Evolutionary conservation across 768 basidiomycete species (phyloP).

Genomic region (Cyathus striatus): DNA sequence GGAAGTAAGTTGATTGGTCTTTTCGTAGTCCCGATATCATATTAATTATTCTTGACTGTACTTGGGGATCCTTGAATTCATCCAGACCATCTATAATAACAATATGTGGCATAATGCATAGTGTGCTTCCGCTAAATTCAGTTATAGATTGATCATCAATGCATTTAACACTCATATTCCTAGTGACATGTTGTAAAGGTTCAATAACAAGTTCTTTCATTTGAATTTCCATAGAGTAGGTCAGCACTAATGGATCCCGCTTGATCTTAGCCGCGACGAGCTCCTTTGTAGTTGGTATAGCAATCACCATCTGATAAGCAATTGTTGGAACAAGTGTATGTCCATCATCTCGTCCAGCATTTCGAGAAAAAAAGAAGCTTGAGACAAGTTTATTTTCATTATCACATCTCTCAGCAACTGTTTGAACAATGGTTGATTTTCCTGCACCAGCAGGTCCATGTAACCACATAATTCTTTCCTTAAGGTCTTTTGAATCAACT

Average conservation of each 20-base stretch:
- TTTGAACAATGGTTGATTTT: not conserved
- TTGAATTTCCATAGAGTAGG: not conserved
- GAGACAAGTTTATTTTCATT: not conserved
- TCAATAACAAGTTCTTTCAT: not conserved
- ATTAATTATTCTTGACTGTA: too few species aligned
- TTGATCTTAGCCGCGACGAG: not conserved
- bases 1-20: too few species aligned
- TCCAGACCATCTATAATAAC: too few species aligned
- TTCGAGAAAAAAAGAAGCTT: slow-evolving; percentile 3
- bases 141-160: too few species aligned
- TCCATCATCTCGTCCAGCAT: not conserved
- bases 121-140: too few species aligned
- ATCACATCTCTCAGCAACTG: not conserved
- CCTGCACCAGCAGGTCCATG: not conserved
- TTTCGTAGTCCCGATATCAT: too few species aligned
- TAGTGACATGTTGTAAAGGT: too few species aligned
- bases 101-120: too few species aligned
- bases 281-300: not conserved
- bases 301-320: not conserved
- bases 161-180: too few species aligned
- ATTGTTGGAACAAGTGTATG: slow-evolving; percentile 1
- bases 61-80: too few species aligned
- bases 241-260: not conserved
- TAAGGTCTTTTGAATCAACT: not conserved
- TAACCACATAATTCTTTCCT: not conserved